Evolutionary conservation across 257 asterid genomes (phyloP).

Genomic region (Solanum chmielewskii): DNA sequence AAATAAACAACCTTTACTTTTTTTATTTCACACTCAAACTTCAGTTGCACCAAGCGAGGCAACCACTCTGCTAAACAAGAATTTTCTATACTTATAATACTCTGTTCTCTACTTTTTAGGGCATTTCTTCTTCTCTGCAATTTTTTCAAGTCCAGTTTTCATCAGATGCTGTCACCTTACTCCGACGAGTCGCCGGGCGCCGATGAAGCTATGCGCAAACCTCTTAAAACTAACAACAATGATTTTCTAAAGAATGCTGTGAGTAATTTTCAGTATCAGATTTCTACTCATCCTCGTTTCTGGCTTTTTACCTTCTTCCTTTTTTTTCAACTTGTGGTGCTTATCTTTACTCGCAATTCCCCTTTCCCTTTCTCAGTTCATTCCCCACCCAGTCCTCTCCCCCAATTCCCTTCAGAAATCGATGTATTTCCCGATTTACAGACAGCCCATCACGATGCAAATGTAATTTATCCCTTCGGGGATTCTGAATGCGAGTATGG

Average conservation of each 20-base stretch:
- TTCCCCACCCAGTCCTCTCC: constrained; percentile 10
- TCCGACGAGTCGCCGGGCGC: neutral
- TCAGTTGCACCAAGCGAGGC: neutral
- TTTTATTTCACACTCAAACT: neutral
- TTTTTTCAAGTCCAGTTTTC: neutral
- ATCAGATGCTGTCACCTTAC: neutral
- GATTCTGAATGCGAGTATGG: constrained; percentile 64
- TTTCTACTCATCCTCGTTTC: constrained; percentile 50
- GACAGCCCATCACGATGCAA: neutral
- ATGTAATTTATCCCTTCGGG: neutral
- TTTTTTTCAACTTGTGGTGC: constrained; percentile 41
- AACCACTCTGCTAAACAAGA: neutral
- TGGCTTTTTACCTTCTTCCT: constrained; percentile 53
- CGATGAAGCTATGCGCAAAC: neutral
- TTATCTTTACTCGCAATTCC: constrained; percentile 38
- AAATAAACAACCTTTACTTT: neutral
- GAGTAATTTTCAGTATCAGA: constrained; percentile 12
- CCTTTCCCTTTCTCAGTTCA: constrained; percentile 11
- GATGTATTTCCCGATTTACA: neutral
- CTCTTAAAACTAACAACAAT: constrained; percentile 4
- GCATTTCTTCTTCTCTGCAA: neutral
- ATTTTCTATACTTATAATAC: neutral
- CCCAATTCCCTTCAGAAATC: neutral
- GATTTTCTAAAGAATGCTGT: constrained; percentile 7
- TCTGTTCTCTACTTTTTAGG: neutral